A percentile compares a stretch with the other conserved stretches of the same genome.
phyloP scores from a whole-genome alignment of 805 yeast species.

The Hanseniaspora clermontiae region DNA sequence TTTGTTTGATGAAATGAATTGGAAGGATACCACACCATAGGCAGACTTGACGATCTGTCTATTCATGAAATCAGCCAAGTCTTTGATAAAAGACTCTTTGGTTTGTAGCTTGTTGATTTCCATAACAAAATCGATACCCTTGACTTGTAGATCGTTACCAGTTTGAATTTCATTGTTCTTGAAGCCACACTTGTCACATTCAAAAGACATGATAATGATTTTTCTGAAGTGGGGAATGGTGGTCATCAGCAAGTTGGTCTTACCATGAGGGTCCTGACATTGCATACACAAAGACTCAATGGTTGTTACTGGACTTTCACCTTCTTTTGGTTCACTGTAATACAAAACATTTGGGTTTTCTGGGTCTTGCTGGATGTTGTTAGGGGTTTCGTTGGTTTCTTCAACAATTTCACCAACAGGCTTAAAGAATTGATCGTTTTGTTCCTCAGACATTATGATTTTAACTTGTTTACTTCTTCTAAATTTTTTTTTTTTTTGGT shows the following conservation, averaged over 20 bases:
- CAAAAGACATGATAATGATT: conserved; percentile 84
- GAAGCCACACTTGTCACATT: conserved; percentile 88
- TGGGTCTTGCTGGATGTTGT: conserved; percentile 19
- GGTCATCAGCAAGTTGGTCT: conserved; percentile 71
- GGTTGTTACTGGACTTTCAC: conserved; percentile 83
- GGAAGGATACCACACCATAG: conserved; percentile 49
- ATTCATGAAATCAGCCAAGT: conserved; percentile 33
- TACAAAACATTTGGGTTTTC: conserved; percentile 57
- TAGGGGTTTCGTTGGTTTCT: conserved; percentile 22
- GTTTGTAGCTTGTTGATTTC: conserved; percentile 40
- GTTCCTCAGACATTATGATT: conserved; percentile 12
- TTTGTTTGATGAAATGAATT: conserved; percentile 64
- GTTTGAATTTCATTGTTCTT: conserved; percentile 89
- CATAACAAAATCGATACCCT: conserved; percentile 45
- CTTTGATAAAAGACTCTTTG: conserved; percentile 29
- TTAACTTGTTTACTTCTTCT: too few species aligned
- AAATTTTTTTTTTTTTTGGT: neutral
- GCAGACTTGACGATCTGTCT: conserved; percentile 90
- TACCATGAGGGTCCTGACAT: conserved; percentile 68
- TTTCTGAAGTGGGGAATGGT: conserved; percentile 85
- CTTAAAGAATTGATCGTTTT: conserved; percentile 36
- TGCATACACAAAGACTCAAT: conserved; percentile 92
- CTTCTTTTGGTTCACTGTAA: conserved; percentile 54
- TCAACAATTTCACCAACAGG: conserved; percentile 52
- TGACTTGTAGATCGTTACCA: conserved; percentile 83